A percentile compares a stretch with the other conserved stretches of the same genome.
Conservation (phyloP, 495 filamentous ascomycete species). For the Pseudoneurospora amorphoporcata region DNA sequence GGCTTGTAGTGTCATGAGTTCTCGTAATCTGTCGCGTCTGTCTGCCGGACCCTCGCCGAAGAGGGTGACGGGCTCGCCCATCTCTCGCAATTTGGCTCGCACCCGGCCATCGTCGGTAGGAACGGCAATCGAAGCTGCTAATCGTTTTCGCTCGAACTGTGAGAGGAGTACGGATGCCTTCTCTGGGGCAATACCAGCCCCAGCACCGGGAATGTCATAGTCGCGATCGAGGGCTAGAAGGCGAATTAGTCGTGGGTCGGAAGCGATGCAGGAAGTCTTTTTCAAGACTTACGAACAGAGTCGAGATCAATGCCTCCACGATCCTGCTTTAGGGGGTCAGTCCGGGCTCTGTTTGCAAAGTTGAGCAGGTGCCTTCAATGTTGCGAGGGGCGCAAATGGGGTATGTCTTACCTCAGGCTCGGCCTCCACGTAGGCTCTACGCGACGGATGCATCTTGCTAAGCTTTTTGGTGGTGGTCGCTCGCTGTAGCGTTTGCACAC, state of each 20-base stretch:
- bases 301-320: constrained; percentile 68
- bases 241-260: constrained; percentile 1
- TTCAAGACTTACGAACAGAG: constrained; percentile 57
- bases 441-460: constrained; percentile 73
- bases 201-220: constrained; percentile 64
- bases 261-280: not conserved
- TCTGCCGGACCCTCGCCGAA: constrained; percentile 89
- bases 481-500: not conserved
- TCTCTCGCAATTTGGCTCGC: constrained; percentile 64
- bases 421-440: constrained; percentile 88
- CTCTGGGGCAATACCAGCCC: constrained; percentile 71
- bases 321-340: constrained; percentile 32
- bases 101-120: constrained; percentile 91
- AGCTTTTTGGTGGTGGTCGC: constrained; percentile 1
- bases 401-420: constrained; percentile 53
- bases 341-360: constrained; percentile 19
- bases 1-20: constrained; percentile 63
- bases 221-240: constrained; percentile 67
- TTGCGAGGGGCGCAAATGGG: constrained; percentile 8
- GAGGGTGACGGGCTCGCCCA: constrained; percentile 86
- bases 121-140: constrained; percentile 83
- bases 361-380: constrained; percentile 24
- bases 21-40: constrained; percentile 75
- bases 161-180: constrained; percentile 79
- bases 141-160: constrained; percentile 82